Evolutionary conservation across 2,329 filamentous ascomycete species (phyloP), one percentile per base, ranked within the genome.

Genomic region (Thielaviopsis cerberus): DNA sequence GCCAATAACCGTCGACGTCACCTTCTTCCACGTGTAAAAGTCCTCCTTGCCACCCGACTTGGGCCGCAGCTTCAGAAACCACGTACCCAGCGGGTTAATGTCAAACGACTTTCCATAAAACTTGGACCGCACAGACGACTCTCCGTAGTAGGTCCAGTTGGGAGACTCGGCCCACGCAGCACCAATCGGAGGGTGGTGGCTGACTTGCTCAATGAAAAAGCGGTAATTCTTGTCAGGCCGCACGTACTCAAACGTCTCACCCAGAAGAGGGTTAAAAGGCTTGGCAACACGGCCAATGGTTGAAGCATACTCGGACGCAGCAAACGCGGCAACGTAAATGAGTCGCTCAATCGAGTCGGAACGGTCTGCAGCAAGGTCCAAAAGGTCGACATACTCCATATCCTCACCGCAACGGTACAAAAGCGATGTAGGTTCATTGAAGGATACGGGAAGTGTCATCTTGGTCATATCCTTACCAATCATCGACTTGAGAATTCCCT

Each of bases 401-500:
- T 98, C 92, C 72, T 98, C 92, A 4, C 88, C 88, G 51, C 94
- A 91, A 67, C 92, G 87, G 70, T 97, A 92, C 8, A 98, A 78
- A 13, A 98, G 75, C 5, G 92, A 97, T 0, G 92, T 98, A 0
- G 92, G 92, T 70, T 98, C 92, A 71, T 98, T 98, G 75, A 98
- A 97, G 0, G 92, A 95, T 1, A 98, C 92, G 0, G 92, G 92
- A 22, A 98, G 74, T 0, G 92, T 97, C 91, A 98, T 98, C 74
- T 94, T 97, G 41, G 92, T 97, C 92, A 98, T 97, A 67, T 98
- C 92, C 69, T 98, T 97, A 62, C 92, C 92, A 70, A 98, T 95
- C 92, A 98, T 97, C 23, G 91, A 97, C 73, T 97, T 98, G 62
- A 98, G 74, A 64, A 98, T 96, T 63, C 86, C 85, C 90, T 96